Conservation (phyloP, 106 monocot genomes). For the Dendrobium catenatum region DNA sequence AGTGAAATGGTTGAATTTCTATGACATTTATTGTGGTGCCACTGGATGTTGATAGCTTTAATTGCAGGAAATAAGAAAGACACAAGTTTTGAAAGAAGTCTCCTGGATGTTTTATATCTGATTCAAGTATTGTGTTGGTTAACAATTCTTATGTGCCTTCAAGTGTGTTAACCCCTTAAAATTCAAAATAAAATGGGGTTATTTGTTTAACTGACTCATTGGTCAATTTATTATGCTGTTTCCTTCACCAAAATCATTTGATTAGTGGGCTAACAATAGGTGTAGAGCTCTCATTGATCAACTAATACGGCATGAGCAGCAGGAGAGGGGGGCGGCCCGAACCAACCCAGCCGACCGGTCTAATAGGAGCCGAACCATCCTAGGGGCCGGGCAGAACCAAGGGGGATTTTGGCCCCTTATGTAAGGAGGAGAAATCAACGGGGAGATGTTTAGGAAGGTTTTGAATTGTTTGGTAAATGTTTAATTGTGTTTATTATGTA, state of each 20-base stretch:
- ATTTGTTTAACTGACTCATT: too few species aligned
- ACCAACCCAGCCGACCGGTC: too few species aligned
- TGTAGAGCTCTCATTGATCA: background rate
- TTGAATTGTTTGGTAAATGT: too few species aligned
- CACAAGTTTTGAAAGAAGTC: background rate
- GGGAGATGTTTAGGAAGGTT: too few species aligned
- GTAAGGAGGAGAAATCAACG: too few species aligned
- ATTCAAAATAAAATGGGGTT: background rate
- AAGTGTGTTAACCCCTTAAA: background rate
- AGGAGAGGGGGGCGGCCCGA: too few species aligned
- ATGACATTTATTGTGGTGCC: background rate
- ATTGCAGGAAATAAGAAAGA: background rate
- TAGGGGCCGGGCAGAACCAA: too few species aligned
- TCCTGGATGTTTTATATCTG: background rate
- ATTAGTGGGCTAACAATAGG: background rate
- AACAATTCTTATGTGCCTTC: background rate
- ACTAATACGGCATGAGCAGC: background rate
- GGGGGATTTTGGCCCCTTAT: too few species aligned
- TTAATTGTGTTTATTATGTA: too few species aligned
- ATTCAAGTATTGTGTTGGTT: background rate
- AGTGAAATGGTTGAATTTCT: background rate
- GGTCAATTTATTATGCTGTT: background rate
- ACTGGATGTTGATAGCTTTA: background rate
- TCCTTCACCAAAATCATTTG: background rate
- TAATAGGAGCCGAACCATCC: too few species aligned